Percentiles rank a stretch among this genome's conserved stretches.
Evolutionary conservation across 768 basidiomycete genomes (phyloP).

Genomic region (Mycena crocata): DNA sequence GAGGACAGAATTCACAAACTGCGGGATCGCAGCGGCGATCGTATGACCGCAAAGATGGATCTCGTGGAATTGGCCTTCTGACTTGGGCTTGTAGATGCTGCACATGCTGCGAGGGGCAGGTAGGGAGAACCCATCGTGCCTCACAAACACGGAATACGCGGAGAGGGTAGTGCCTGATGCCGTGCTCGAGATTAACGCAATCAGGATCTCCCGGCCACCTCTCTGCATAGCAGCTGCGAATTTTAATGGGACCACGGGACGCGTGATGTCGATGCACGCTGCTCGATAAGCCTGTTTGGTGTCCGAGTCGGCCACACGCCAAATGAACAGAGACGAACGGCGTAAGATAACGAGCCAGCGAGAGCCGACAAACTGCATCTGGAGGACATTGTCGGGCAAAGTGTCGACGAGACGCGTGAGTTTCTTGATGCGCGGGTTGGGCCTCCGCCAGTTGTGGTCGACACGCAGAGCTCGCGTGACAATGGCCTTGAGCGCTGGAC

Average conservation of each 20-base stretch:
- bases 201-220: constrained; percentile 34
- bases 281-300: constrained; percentile 39
- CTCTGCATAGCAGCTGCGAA: constrained; percentile 49
- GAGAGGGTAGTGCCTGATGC: constrained; percentile 27
- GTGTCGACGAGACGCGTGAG: constrained; percentile 51
- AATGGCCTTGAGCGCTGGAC: constrained; percentile 52
- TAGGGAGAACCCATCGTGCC: constrained; percentile 23
- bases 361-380: constrained; percentile 61
- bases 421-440: constrained; percentile 47
- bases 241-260: constrained; percentile 40
- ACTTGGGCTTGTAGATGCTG: constrained; percentile 29
- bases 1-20: constrained; percentile 16
- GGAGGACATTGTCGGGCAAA: constrained; percentile 54
- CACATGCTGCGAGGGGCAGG: constrained; percentile 19
- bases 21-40: constrained; percentile 27
- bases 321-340: constrained; percentile 54
- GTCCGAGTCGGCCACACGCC: constrained; percentile 49
- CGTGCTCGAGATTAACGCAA: constrained; percentile 35
- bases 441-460: constrained; percentile 62
- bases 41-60: constrained; percentile 34
- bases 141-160: constrained; percentile 38
- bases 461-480: constrained; percentile 59
- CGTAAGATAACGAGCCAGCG: constrained; percentile 61
- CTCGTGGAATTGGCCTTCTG: constrained; percentile 39
- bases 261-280: constrained; percentile 41